These are phyloP conservation scores for Hyaloscypha variabilis DNA, from an alignment of 495 filamentous ascomycete genomes.

Conservation along the genomic window DNA sequence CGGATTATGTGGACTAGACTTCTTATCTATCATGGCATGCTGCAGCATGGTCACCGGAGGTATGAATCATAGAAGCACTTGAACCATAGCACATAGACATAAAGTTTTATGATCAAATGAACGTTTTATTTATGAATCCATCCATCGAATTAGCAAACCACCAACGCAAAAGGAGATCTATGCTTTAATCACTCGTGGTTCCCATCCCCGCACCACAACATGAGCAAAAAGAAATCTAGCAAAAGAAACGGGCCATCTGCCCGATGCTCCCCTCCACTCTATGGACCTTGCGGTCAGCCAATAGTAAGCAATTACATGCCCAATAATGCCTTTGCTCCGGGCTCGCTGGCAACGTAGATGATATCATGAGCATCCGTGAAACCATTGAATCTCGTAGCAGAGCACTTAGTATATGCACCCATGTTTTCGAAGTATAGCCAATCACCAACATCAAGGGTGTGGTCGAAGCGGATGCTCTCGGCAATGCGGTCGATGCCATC, in stretches of 20 bases:
- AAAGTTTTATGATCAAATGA: neutral
- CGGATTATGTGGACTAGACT: neutral
- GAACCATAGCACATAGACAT: neutral
- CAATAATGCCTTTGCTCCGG: slow-evolving; percentile 78
- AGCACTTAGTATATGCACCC: slow-evolving; percentile 98
- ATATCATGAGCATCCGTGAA: slow-evolving; percentile 91
- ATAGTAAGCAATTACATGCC: slow-evolving; percentile 31
- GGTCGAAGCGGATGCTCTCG: slow-evolving; percentile 70
- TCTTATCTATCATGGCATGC: neutral
- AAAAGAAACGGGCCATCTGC: neutral
- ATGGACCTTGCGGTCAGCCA: neutral
- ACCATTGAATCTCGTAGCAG: slow-evolving; percentile 97
- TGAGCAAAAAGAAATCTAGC: neutral
- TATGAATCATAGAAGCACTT: neutral
- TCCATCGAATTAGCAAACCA: neutral
- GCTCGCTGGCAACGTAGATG: slow-evolving; percentile 92
- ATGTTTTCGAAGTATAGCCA: slow-evolving; percentile 99
- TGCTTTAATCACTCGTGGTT: neutral
- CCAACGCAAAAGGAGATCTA: slow-evolving; percentile 2
- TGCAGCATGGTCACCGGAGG: neutral
- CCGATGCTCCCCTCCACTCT: neutral
- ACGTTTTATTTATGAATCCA: neutral
- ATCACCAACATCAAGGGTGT: slow-evolving; percentile 83
- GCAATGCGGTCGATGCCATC: slow-evolving; percentile 95
- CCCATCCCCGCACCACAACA: neutral